These are phyloP conservation scores for Aspergillus sp. DNA, from an alignment of 2,329 filamentous ascomycete species.

Conservation along the genomic window DNA sequence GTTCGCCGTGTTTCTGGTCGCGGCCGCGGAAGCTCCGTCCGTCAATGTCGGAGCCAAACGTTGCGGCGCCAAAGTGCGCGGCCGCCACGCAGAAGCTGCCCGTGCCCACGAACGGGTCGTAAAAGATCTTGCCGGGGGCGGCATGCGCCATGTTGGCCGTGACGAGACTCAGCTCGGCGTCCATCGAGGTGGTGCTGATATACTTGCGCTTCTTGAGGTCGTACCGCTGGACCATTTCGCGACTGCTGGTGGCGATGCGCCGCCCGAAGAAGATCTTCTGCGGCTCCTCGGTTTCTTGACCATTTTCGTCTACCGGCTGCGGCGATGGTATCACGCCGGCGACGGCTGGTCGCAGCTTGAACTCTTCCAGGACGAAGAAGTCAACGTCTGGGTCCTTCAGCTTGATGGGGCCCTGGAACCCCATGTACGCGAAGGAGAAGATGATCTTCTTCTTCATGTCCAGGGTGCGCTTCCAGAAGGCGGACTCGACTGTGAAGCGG, in stretches of 20 bases:
- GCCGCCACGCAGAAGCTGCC: conserved; percentile 90
- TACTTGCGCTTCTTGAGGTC: conserved; percentile 92
- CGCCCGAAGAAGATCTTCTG: conserved; percentile 70
- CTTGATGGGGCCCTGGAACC: conserved; percentile 72
- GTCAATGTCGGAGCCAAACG: conserved; percentile 90
- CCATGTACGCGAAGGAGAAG: conserved; percentile 75
- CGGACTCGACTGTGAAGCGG: conserved; percentile 82
- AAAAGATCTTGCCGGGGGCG: conserved; percentile 79
- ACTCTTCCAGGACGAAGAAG: conserved; percentile 83
- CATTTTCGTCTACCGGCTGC: conserved; percentile 9
- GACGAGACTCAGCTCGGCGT: conserved; percentile 85
- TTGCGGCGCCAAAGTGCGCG: conserved; percentile 81
- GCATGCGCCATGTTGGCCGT: conserved; percentile 90
- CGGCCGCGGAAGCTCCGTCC: conserved; percentile 78
- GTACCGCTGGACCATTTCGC: conserved; percentile 69
- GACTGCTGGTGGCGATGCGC: conserved; percentile 63
- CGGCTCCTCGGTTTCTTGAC: conserved; percentile 48
- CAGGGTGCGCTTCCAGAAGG: conserved; percentile 67
- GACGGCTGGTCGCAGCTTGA: conserved; percentile 33
- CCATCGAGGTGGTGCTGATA: conserved; percentile 96
- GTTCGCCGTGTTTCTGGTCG: conserved; percentile 46
- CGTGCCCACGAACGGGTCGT: conserved; percentile 94
- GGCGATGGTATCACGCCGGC: too few relatives aligned
- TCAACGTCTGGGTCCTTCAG: conserved; percentile 72
- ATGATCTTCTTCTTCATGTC: conserved; percentile 71